Evolutionary conservation across 2,329 filamentous ascomycete species (phyloP).

Genomic region (Grosmannia penicillata): DNA sequence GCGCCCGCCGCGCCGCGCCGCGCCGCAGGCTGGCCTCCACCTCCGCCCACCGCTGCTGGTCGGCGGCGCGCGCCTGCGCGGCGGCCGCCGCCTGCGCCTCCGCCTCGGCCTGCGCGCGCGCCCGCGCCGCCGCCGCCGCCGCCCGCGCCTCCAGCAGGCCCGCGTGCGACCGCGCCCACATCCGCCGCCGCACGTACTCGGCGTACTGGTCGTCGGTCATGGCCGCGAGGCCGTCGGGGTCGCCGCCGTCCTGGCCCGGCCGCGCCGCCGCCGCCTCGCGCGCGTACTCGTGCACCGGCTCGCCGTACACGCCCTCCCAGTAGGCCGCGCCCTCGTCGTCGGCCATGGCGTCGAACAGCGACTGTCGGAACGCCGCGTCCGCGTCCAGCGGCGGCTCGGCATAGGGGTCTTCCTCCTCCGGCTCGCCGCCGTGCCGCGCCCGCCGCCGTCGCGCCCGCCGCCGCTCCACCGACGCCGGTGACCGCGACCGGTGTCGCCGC

Average conservation of each 20-base stretch:
- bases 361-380: conserved; percentile 74
- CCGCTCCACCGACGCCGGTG: too few relatives aligned
- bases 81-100: conserved; percentile 13
- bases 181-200: conserved; percentile 65
- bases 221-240: conserved; percentile 46
- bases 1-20: conserved; percentile 46
- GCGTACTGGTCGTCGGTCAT: conserved; percentile 95
- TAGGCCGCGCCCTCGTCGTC: conserved; percentile 93
- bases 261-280: conserved; percentile 12
- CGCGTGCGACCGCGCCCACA: conserved; percentile 93
- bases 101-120: conserved; percentile 26
- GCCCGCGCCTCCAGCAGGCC: conserved; percentile 59
- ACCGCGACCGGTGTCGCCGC: conserved; percentile 14
- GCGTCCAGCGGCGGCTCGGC: conserved; percentile 40
- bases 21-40: conserved; percentile 56
- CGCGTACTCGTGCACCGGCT: conserved; percentile 55
- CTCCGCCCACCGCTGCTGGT: conserved; percentile 21
- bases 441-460: conserved; percentile 1
- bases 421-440: neutral
- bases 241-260: conserved; percentile 21
- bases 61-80: conserved; percentile 28
- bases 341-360: conserved; percentile 89
- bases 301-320: conserved; percentile 94
- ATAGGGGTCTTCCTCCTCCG: conserved; percentile 23
- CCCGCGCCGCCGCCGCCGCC: conserved; percentile 27